These are phyloP conservation scores for Nemania bipapillata DNA, from an alignment of 2,329 filamentous ascomycete genomes.

Conservation along the genomic window DNA sequence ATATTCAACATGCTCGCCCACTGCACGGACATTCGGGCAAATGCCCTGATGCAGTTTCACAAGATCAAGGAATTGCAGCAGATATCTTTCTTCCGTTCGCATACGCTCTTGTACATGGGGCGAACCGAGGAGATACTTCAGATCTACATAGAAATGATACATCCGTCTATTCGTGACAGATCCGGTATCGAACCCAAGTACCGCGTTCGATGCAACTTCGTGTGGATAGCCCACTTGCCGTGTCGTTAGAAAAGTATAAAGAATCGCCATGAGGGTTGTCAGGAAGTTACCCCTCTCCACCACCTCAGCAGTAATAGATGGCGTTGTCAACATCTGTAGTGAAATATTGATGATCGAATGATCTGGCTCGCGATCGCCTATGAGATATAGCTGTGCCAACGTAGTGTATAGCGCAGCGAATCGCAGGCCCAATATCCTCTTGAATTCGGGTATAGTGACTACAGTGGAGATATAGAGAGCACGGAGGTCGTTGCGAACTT, in stretches of 20 bases:
- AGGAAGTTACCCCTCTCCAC: constrained; percentile 95
- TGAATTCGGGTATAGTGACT: constrained; percentile 94
- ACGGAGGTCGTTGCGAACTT: constrained; percentile 86
- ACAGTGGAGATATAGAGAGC: constrained; percentile 97
- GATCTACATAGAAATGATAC: constrained; percentile 96
- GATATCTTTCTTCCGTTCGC: constrained; percentile 83
- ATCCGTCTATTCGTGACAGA: constrained; percentile 94
- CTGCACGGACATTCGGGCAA: constrained; percentile 89
- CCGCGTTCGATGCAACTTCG: constrained; percentile 85
- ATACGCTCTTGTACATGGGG: constrained; percentile 87
- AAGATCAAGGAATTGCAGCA: constrained; percentile 93
- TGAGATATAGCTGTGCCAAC: constrained; percentile 91
- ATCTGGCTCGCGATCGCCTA: constrained; percentile 94
- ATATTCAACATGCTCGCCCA: constrained; percentile 97
- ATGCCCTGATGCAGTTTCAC: constrained; percentile 97
- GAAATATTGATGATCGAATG: constrained; percentile 99
- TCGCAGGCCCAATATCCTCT: constrained; percentile 89
- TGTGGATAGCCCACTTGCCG: constrained; percentile 94
- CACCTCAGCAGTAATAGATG: constrained; percentile 94
- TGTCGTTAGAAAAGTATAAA: constrained; percentile 97
- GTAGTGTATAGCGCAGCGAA: constrained; percentile 95
- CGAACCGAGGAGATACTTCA: constrained; percentile 89
- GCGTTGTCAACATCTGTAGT: constrained; percentile 94
- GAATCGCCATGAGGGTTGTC: constrained; percentile 91
- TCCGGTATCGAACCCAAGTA: constrained; percentile 90